Evolutionary conservation across 202 grass and related monocot species (phyloP).

Genomic region (Saccharum hybrid): DNA sequence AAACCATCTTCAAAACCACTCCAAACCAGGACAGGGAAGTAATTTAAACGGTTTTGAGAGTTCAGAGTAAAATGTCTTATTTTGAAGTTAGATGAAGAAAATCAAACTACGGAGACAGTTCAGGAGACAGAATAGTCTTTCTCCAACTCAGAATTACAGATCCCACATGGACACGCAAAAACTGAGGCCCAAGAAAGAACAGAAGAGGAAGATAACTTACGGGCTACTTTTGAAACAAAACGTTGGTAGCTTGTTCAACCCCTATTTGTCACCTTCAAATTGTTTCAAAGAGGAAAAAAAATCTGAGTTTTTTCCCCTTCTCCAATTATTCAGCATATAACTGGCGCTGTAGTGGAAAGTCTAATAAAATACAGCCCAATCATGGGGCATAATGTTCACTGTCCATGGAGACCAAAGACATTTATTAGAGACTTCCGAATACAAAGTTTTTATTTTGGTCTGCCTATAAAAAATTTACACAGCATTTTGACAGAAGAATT

Average conservation of each 20-base stretch:
- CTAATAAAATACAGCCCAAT: not conserved
- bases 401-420: not conserved
- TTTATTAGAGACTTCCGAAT: conserved; percentile 1
- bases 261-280: not conserved
- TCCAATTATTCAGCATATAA: not conserved
- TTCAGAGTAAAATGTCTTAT: too few relatives aligned
- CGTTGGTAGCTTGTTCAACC: not conserved
- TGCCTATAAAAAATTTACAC: conserved; percentile 44
- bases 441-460: conserved; percentile 13
- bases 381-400: not conserved
- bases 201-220: not conserved
- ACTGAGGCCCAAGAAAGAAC: not conserved
- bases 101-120: too few relatives aligned
- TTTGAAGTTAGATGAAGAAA: too few relatives aligned
- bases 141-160: too few relatives aligned
- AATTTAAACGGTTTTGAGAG: too few relatives aligned
- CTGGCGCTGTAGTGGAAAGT: not conserved
- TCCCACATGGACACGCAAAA: not conserved
- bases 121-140: too few relatives aligned
- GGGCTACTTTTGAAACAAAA: too few relatives aligned
- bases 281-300: not conserved
- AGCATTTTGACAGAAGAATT: conserved; percentile 52
- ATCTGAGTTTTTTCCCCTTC: not conserved
- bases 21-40: too few relatives aligned
- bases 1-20: too few relatives aligned